Evolutionary conservation across 2,329 filamentous ascomycete genomes (phyloP).

Genomic region (Daldinia sp.): DNA sequence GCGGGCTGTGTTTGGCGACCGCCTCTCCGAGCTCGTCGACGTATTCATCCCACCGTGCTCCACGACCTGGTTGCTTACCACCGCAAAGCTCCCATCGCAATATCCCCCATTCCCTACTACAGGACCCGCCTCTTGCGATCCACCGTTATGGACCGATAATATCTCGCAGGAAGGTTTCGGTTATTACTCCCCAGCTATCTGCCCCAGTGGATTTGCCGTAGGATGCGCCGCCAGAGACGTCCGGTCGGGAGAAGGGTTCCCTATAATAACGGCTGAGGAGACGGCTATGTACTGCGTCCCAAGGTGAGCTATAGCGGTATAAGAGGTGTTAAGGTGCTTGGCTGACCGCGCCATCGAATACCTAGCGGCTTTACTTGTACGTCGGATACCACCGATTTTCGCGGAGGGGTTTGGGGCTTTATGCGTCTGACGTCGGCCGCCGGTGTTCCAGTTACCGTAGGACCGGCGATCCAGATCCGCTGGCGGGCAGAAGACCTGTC

Average conservation of each 20-base stretch:
- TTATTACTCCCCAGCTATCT: conserved; percentile 53
- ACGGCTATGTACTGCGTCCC: conserved; percentile 47
- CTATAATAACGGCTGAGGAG: conserved; percentile 43
- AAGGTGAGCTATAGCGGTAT: conserved; percentile 36
- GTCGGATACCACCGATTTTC: conserved; percentile 52
- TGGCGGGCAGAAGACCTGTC: conserved; percentile 49
- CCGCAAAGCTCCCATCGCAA: conserved; percentile 50
- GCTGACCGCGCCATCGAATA: conserved; percentile 1
- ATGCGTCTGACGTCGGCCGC: conserved; percentile 1
- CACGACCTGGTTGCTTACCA: conserved; percentile 52
- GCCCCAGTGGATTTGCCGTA: conserved; percentile 49
- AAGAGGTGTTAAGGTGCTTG: background rate
- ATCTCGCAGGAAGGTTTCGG: conserved; percentile 49
- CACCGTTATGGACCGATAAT: conserved; percentile 49
- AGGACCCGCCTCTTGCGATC: conserved; percentile 48
- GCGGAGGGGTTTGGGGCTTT: conserved; percentile 52
- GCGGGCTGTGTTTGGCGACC: conserved; percentile 10
- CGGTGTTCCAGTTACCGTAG: conserved; percentile 34
- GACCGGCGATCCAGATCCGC: conserved; percentile 52
- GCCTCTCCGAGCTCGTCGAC: conserved; percentile 51
- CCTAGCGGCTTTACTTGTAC: conserved; percentile 50
- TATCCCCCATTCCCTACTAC: conserved; percentile 48
- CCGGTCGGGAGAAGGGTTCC: conserved; percentile 45
- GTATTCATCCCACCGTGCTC: conserved; percentile 52
- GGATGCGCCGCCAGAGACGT: conserved; percentile 46